phyloP scores from a whole-genome alignment of 306 rosid species.

The Quercus dentata region DNA sequence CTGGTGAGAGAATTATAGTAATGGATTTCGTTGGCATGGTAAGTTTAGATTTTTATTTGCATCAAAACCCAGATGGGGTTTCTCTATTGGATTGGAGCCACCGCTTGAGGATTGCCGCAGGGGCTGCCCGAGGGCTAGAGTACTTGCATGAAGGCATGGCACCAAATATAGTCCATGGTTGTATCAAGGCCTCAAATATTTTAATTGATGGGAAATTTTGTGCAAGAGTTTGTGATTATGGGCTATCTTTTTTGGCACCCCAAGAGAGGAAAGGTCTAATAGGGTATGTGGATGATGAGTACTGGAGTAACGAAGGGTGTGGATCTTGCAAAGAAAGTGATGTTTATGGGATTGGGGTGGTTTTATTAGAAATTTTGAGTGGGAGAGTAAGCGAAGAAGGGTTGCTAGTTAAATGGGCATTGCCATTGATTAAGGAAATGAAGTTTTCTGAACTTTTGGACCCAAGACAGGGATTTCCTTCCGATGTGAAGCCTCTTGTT shows the following conservation, averaged over 20 bases:
- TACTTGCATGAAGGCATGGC: conserved; percentile 70
- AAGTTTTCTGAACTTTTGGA: conserved; percentile 58
- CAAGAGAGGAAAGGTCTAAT: conserved; percentile 46
- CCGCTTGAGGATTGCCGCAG: conserved; percentile 67
- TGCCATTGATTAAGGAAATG: conserved; percentile 73
- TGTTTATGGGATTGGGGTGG: conserved; percentile 81
- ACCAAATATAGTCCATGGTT: conserved; percentile 77
- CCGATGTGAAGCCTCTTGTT: conserved; percentile 38
- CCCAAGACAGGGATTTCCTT: conserved; percentile 52
- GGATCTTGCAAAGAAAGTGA: conserved; percentile 73
- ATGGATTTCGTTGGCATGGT: conserved; percentile 60
- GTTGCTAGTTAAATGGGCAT: conserved; percentile 60
- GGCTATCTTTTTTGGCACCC: conserved; percentile 55
- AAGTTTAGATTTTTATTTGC: conserved; percentile 59
- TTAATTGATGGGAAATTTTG: conserved; percentile 52
- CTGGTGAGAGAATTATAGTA: conserved; percentile 77
- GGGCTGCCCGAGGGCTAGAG: conserved; percentile 76
- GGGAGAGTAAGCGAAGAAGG: conserved; percentile 76
- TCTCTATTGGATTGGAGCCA: conserved; percentile 51
- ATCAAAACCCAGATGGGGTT: conserved; percentile 58
- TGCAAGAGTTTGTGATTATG: conserved; percentile 65
- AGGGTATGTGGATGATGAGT: conserved; percentile 74
- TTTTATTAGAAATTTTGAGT: conserved; percentile 73
- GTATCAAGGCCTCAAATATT: conserved; percentile 71
- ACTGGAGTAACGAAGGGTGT: conserved; percentile 32